A percentile compares a stretch with the other conserved stretches of the same genome.
phyloP scores from a whole-genome alignment of 2,329 filamentous ascomycete genomes.

The Verruconis gallopava region DNA sequence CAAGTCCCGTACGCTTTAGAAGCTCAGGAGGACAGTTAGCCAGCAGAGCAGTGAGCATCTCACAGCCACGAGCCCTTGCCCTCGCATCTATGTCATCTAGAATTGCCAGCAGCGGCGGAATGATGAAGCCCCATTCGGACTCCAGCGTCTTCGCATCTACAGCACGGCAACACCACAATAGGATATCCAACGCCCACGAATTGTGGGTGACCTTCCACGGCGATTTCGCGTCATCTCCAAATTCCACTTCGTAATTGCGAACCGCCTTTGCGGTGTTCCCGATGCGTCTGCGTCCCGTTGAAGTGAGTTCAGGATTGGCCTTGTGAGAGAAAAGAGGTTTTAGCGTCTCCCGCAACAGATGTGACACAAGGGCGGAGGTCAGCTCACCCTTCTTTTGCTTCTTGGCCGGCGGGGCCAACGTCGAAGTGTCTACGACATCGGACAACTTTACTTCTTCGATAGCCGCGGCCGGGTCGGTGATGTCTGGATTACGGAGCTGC shows the following conservation, averaged over 20 bases:
- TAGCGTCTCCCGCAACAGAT: slow-evolving; percentile 49
- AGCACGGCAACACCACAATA: slow-evolving; percentile 46
- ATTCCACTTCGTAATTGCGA: slow-evolving; percentile 20
- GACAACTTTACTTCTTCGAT: slow-evolving; percentile 3
- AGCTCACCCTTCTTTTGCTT: slow-evolving; percentile 34
- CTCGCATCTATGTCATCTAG: slow-evolving; percentile 47
- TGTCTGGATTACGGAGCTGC: slow-evolving; percentile 70
- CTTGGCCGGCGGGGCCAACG: slow-evolving; percentile 7
- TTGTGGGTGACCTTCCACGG: slow-evolving; percentile 47
- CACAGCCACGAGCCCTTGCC: slow-evolving; percentile 44
- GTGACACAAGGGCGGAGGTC: slow-evolving; percentile 33
- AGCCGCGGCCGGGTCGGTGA: slow-evolving; percentile 36
- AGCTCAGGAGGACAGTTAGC: slow-evolving; percentile 38
- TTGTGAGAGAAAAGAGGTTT: slow-evolving; percentile 49
- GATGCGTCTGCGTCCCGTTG: slow-evolving; percentile 41
- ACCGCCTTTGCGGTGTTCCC: slow-evolving; percentile 3
- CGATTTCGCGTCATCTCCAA: slow-evolving; percentile 28
- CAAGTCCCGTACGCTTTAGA: slow-evolving; percentile 51
- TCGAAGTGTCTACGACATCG: slow-evolving; percentile 1
- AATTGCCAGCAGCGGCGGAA: slow-evolving; percentile 57
- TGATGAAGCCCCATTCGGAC: slow-evolving; percentile 52
- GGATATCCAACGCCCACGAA: slow-evolving; percentile 40
- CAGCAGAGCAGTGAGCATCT: slow-evolving; percentile 43
- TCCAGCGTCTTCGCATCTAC: slow-evolving; percentile 39
- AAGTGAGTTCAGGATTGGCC: slow-evolving; percentile 31